Evolutionary conservation across 106 monocot species (phyloP).

Genomic region (Amphibolis antarctica): DNA sequence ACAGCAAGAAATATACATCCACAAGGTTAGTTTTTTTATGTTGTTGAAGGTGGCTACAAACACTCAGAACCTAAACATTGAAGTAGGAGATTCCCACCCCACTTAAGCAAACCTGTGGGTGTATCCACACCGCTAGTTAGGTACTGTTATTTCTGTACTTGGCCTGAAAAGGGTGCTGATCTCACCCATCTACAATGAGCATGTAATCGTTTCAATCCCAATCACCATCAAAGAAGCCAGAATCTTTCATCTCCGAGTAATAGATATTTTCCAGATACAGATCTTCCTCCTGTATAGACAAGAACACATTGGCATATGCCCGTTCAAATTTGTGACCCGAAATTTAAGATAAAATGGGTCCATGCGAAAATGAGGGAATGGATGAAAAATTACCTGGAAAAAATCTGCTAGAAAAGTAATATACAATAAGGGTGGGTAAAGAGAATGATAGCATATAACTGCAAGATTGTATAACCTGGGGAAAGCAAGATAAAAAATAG

Average conservation of each 20-base stretch:
- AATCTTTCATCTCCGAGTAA: slow-evolving; percentile 98
- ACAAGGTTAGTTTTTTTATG: too few species aligned
- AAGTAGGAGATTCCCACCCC: too few species aligned
- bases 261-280: slow-evolving; percentile 80
- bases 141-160: too few species aligned
- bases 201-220: slow-evolving; percentile 49
- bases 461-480: slow-evolving; percentile 66
- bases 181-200: neutral
- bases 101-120: too few species aligned
- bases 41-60: too few species aligned
- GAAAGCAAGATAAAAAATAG: neutral
- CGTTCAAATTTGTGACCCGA: neutral
- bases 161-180: neutral
- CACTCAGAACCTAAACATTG: too few species aligned
- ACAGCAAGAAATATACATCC: too few species aligned
- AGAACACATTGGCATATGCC: neutral
- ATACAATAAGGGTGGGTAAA: slow-evolving; percentile 88
- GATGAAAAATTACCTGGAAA: slow-evolving; percentile 53
- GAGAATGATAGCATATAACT: slow-evolving; percentile 71
- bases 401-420: slow-evolving; percentile 83
- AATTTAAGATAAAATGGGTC: neutral
- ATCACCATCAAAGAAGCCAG: slow-evolving; percentile 92
- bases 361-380: neutral
- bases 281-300: slow-evolving; percentile 66
- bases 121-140: too few species aligned